These are phyloP conservation scores for Wickerhamomyces kurtzmanii DNA, from an alignment of 805 yeast species.

Conservation along the genomic window DNA sequence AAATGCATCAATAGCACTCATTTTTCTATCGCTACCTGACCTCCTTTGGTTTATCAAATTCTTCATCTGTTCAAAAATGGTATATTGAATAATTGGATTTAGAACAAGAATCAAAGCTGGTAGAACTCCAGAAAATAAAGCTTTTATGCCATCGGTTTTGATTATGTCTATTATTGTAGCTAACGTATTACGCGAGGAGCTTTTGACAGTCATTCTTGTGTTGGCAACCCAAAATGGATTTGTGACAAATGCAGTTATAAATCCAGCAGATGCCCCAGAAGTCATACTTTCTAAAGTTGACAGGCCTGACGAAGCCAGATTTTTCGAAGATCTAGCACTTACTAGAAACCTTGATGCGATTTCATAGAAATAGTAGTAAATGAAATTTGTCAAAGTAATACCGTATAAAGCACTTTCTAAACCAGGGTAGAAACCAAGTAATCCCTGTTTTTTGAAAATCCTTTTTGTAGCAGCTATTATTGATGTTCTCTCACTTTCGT, in stretches of 20 bases:
- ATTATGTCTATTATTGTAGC: conserved; percentile 51
- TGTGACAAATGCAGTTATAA: conserved; percentile 70
- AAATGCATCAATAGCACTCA: conserved; percentile 72
- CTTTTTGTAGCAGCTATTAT: conserved; percentile 30
- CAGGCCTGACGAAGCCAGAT: conserved; percentile 21
- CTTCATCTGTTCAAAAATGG: conserved; percentile 80
- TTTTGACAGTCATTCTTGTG: conserved; percentile 70
- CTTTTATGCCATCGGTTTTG: conserved; percentile 57
- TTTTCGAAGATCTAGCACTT: conserved; percentile 10
- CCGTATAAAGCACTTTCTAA: conserved; percentile 84
- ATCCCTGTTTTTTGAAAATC: conserved; percentile 49
- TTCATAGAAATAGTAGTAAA: conserved; percentile 88
- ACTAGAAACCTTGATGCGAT: conserved; percentile 42
- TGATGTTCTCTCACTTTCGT: conserved; percentile 14
- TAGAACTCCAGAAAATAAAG: conserved; percentile 75
- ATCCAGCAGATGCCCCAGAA: conserved; percentile 83
- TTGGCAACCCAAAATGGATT: conserved; percentile 96
- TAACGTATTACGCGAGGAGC: conserved; percentile 34
- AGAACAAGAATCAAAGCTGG: conserved; percentile 83
- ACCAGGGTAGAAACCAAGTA: conserved; percentile 71
- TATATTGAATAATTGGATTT: conserved; percentile 88
- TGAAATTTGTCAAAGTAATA: conserved; percentile 75
- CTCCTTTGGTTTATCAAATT: conserved; percentile 45
- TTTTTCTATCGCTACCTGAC: conserved; percentile 30
- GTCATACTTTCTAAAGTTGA: conserved; percentile 58